Evolutionary conservation across 179 eudicot genomes (phyloP), one percentile per base, ranked within the genome.

Genomic region (Silene coronaria): DNA sequence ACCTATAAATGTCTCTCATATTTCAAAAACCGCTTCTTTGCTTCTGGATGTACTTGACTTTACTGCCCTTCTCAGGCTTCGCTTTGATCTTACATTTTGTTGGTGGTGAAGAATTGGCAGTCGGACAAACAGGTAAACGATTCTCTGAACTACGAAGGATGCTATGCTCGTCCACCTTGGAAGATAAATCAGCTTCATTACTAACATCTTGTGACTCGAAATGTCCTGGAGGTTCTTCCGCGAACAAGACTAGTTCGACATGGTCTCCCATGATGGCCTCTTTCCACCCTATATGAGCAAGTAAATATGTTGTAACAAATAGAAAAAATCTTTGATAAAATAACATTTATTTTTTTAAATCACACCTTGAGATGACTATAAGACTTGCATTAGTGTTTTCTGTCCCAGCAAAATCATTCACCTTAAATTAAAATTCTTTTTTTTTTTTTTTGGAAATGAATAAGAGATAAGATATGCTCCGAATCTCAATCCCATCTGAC

Each of bases 191-290:
- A 16, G 58, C 58, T 82, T 72, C 80, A 48, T 34, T 16, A 12
- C 77, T 75, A 23, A 22, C 72, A 46, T 78, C 71, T 67, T 65
- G 82, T 32, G 24, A 27, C 34, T 82, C 84, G 5, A 71, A 57
- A 74, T 72, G 51, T 63, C 69, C 85, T 1, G 86, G 86, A 75
- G 80, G 79, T 24, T 81, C 75, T 63, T 80, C 89, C 3, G 84
- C 51, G 23, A 80, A 59, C 23, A 88, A 83, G 75, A 78, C 87
- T 70, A 91, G 59, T 62, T 67, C 82, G 75, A 87, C 87, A 80
- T 90, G 92, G 53, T 90, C 89, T 34, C 84, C 81, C 19, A 85
- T 51, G 23, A 88, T 83, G 38, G 89, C 95, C 79, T 91, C 95
- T 78, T 87, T 86, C 95, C 95, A 91, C 71, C 97, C 97, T 91